These are phyloP conservation scores for Globisporangium okanoganense DNA, from an alignment of 352 stramenopile species.

Conservation along the genomic window DNA sequence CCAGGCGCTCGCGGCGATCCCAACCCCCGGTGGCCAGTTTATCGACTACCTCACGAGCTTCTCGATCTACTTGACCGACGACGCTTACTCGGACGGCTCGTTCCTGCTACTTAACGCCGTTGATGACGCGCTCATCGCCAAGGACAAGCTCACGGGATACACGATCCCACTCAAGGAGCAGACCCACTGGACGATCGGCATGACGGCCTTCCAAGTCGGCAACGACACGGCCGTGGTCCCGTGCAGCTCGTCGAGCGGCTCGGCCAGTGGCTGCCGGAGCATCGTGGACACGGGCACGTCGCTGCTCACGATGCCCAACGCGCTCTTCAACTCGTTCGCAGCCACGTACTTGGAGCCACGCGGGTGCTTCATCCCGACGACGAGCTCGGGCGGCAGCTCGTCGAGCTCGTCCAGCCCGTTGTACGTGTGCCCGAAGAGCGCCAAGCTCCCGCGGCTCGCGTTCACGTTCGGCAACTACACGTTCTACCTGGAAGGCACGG, in stretches of 20 bases:
- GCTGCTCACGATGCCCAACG: conserved; percentile 46
- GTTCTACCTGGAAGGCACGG: conserved; percentile 55
- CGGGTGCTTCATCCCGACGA: conserved; percentile 8
- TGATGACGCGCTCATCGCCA: conserved; percentile 47
- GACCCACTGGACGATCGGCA: conserved; percentile 66
- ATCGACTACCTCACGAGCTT: conserved; percentile 65
- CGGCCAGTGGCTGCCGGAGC: conserved; percentile 23
- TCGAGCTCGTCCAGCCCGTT: conserved; percentile 17
- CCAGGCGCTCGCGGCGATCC: conserved; percentile 39
- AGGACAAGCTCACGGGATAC: conserved; percentile 38
- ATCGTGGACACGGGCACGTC: conserved; percentile 73
- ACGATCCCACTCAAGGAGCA: conserved; percentile 44
- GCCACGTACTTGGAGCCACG: conserved; percentile 5
- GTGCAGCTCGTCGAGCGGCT: conserved; percentile 21
- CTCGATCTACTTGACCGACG: conserved; percentile 55
- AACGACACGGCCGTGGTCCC: conserved; percentile 34
- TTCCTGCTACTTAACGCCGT: conserved; percentile 72
- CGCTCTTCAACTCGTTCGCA: conserved; percentile 23
- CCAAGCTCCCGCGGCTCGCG: conserved; percentile 41
- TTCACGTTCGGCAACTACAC: conserved; percentile 55
- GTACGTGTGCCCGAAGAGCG: conserved; percentile 52
- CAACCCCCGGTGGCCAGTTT: conserved; percentile 40
- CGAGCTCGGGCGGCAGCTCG: background rate
- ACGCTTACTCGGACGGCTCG: conserved; percentile 40
- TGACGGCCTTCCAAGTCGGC: conserved; percentile 53